phyloP scores from a whole-genome alignment of 441 rosid species.

The Populus hybrid region DNA sequence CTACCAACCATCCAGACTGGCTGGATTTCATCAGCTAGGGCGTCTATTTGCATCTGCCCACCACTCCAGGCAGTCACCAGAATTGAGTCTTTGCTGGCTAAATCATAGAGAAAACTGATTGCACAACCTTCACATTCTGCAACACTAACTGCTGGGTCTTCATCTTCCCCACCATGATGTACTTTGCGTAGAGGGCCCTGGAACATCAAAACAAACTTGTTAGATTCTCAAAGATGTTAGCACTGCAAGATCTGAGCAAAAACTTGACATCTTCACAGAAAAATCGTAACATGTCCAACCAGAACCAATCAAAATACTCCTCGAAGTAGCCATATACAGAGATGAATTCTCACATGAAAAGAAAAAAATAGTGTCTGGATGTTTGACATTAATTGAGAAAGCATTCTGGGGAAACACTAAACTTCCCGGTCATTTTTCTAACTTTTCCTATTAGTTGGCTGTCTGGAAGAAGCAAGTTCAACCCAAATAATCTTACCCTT shows the following conservation, averaged over 20 bases:
- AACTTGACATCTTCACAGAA: not conserved
- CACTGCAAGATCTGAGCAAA: not conserved
- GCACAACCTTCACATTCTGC: slow-evolving; percentile 85
- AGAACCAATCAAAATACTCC: not conserved
- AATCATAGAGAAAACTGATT: slow-evolving; percentile 68
- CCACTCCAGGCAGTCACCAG: slow-evolving; percentile 95
- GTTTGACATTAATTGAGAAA: not conserved
- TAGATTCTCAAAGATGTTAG: not conserved
- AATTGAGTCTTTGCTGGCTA: slow-evolving; percentile 86
- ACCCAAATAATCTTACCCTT: not conserved
- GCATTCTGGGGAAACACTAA: not conserved
- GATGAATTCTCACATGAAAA: not conserved
- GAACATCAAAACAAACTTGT: slow-evolving; percentile 2
- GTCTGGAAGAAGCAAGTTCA: not conserved
- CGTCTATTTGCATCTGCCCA: slow-evolving; percentile 90
- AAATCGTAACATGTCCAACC: not conserved
- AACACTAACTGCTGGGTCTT: slow-evolving; percentile 44
- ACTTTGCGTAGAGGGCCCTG: slow-evolving; percentile 86
- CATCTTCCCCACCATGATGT: slow-evolving; percentile 53
- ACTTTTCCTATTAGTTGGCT: not conserved
- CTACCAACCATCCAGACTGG: slow-evolving; percentile 81
- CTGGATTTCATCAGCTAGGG: slow-evolving; percentile 95
- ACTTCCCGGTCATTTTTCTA: too few species aligned
- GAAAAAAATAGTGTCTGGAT: not conserved
- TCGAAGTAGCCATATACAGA: not conserved